Evolutionary conservation across 176 grass and related monocot genomes (phyloP).

Genomic region (Chloris gayana): DNA sequence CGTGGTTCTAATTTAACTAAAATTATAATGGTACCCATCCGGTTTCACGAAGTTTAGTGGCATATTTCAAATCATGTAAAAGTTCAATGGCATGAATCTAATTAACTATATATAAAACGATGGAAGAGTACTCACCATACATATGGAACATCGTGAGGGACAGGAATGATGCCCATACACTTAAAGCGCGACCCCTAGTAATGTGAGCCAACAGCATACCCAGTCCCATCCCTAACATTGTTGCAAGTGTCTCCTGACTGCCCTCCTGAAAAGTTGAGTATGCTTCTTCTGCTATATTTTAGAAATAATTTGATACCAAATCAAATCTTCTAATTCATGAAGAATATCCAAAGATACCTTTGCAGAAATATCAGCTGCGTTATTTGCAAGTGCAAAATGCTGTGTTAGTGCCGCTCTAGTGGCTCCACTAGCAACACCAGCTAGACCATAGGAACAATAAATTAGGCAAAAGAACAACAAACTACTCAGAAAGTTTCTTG

Average conservation of each 20-base stretch:
- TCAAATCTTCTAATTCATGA: not conserved
- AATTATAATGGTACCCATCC: too few relatives aligned
- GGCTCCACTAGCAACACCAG: slow-evolving; percentile 98
- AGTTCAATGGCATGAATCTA: too few relatives aligned
- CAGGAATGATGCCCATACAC: slow-evolving; percentile 82
- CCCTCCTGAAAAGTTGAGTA: slow-evolving; percentile 68
- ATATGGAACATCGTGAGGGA: slow-evolving; percentile 94
- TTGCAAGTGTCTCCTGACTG: slow-evolving; percentile 96
- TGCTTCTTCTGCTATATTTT: slow-evolving; percentile 35
- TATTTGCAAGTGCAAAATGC: slow-evolving; percentile 92
- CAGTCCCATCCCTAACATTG: slow-evolving; percentile 87
- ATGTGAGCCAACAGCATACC: slow-evolving; percentile 89
- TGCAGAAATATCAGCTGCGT: slow-evolving; percentile 93
- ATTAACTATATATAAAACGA: too few relatives aligned
- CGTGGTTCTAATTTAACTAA: too few relatives aligned
- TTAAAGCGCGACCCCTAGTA: slow-evolving; percentile 74
- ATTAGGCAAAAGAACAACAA: slow-evolving; percentile 12
- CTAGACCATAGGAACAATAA: slow-evolving; percentile 38
- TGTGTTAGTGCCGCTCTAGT: slow-evolving; percentile 93
- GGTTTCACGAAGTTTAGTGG: too few relatives aligned
- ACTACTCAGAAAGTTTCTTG: not conserved
- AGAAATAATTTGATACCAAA: slow-evolving; percentile 33
- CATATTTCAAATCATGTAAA: too few relatives aligned
- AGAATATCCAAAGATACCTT: slow-evolving; percentile 60
- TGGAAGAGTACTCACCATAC: slow-evolving; percentile 65